phyloP scores from a whole-genome alignment of 768 basidiomycete genomes.

The Hebeloma cylindrosporum region DNA sequence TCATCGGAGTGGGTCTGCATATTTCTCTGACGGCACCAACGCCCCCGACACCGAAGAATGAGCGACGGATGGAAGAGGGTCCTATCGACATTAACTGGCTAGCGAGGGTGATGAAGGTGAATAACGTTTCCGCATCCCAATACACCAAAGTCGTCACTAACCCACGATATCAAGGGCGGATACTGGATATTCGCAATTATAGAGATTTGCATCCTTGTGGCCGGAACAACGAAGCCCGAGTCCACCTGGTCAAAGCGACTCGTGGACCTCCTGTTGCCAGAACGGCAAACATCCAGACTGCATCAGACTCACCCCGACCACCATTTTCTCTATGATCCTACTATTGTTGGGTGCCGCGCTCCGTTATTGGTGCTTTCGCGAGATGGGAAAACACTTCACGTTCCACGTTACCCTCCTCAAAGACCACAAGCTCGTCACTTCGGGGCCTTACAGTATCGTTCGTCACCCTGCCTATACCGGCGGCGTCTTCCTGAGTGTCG shows the following conservation, averaged over 20 bases:
- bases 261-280: neutral
- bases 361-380: constrained; percentile 36
- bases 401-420: constrained; percentile 34
- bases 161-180: neutral
- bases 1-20: neutral
- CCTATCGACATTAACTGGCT: neutral
- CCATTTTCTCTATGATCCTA: neutral
- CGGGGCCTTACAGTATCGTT: constrained; percentile 31
- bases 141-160: too few species aligned
- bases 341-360: constrained; percentile 11
- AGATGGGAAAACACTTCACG: constrained; percentile 40
- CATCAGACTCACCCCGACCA: neutral
- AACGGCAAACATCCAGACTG: neutral
- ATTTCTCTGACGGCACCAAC: neutral
- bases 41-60: neutral
- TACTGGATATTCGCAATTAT: neutral
- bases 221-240: neutral
- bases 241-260: neutral
- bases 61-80: constrained; percentile 1
- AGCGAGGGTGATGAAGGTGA: neutral
- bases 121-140: too few species aligned
- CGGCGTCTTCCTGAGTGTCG: neutral
- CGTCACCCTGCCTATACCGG: constrained; percentile 35
- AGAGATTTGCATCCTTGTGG: neutral
- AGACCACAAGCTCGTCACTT: constrained; percentile 28